These are phyloP conservation scores for Prunus campanulata DNA, from an alignment of 306 rosid species.

Conservation along the genomic window DNA sequence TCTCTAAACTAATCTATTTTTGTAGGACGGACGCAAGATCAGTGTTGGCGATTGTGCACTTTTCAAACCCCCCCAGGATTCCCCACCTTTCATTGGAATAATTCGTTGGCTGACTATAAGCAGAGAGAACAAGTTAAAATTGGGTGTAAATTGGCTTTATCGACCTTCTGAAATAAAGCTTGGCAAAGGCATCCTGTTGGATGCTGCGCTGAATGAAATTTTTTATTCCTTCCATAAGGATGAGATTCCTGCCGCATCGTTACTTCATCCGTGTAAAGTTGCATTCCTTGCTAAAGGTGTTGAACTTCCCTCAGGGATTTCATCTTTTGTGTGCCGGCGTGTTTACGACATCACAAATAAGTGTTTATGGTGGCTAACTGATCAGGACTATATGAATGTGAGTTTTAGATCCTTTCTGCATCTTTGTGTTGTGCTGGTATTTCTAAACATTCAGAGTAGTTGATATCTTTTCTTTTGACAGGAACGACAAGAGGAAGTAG, in stretches of 20 bases:
- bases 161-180: conserved; percentile 85
- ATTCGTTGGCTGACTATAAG: conserved; percentile 55
- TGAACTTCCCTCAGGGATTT: conserved; percentile 87
- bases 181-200: conserved; percentile 59
- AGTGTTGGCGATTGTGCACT: conserved; percentile 93
- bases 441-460: background rate
- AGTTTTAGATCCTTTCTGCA: conserved; percentile 29
- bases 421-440: background rate
- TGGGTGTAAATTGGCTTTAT: conserved; percentile 89
- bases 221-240: conserved; percentile 95
- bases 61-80: conserved; percentile 83
- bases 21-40: conserved; percentile 91
- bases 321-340: conserved; percentile 90
- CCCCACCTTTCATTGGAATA: conserved; percentile 93
- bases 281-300: conserved; percentile 89
- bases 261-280: conserved; percentile 97
- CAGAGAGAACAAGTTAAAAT: conserved; percentile 49
- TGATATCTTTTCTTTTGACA: conserved; percentile 21
- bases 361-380: conserved; percentile 97
- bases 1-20: background rate
- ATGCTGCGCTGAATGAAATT: conserved; percentile 90
- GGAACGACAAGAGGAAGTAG: conserved; percentile 92
- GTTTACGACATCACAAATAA: conserved; percentile 70
- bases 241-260: conserved; percentile 89
- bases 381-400: conserved; percentile 71